phyloP scores from a whole-genome alignment of 2,329 filamentous ascomycete genomes.

The Pochonia chlamydosporia region DNA sequence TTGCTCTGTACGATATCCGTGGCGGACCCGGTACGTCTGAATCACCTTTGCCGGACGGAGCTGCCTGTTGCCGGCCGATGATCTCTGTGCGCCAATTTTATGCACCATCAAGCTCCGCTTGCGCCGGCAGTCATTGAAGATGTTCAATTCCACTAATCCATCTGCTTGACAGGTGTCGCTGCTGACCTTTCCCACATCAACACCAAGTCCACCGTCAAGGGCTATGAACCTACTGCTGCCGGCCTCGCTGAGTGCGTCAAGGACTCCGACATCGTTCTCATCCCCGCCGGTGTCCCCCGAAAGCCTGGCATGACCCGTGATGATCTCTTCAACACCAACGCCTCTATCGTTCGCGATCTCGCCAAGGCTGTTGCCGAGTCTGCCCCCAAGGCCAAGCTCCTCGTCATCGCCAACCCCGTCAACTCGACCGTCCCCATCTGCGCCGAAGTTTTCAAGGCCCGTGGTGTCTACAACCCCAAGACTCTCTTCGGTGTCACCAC shows the following conservation, averaged over 20 bases:
- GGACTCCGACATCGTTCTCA: conserved; percentile 89
- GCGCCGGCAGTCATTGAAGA: neutral
- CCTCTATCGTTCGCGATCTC: conserved; percentile 96
- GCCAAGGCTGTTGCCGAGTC: conserved; percentile 90
- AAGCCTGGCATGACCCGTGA: conserved; percentile 99
- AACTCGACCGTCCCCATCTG: conserved; percentile 99
- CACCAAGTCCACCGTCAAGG: conserved; percentile 92
- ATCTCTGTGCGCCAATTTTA: conserved; percentile 10
- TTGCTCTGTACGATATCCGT: conserved; percentile 97
- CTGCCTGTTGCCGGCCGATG: neutral
- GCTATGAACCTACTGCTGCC: conserved; percentile 72
- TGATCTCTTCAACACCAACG: conserved; percentile 99
- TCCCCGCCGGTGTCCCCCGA: conserved; percentile 96
- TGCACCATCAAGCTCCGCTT: neutral
- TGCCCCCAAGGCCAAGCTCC: conserved; percentile 86
- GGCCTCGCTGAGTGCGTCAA: conserved; percentile 77
- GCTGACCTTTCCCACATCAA: conserved; percentile 99
- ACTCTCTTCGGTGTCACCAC: conserved; percentile 99
- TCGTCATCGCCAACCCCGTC: conserved; percentile 98
- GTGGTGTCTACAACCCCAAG: conserved; percentile 97
- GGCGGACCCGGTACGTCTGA: conserved; percentile 76
- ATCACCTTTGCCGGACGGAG: neutral
- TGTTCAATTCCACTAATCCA: neutral
- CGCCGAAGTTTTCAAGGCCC: conserved; percentile 92
- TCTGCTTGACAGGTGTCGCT: conserved; percentile 69